Percentiles rank a stretch among this genome's conserved stretches.
These are phyloP conservation scores for Lycium barbarum DNA, from an alignment of 257 asterid genomes.

Conservation along the genomic window DNA sequence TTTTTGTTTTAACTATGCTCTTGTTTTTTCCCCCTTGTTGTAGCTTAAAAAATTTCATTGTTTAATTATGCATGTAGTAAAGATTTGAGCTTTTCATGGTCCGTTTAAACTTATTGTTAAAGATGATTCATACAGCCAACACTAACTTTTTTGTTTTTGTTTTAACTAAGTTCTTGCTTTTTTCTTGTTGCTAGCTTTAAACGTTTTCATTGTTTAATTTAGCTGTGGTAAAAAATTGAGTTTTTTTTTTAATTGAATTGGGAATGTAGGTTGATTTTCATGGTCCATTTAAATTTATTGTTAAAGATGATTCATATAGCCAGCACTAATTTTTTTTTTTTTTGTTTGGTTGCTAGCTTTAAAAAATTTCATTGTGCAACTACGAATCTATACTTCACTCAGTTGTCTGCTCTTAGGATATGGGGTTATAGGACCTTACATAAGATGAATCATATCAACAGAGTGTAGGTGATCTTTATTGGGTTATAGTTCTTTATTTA, in stretches of 20 bases:
- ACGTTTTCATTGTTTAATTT: too few relatives aligned
- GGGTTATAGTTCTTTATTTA: too few relatives aligned
- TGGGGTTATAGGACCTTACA: too few relatives aligned
- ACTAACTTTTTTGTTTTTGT: background rate
- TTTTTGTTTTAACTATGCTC: background rate
- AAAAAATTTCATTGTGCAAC: too few relatives aligned
- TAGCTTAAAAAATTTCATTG: background rate
- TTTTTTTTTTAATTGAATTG: background rate
- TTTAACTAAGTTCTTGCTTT: background rate
- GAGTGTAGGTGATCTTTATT: too few relatives aligned
- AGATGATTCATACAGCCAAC: background rate
- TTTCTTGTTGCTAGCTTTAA: background rate
- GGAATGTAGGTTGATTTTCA: conserved; percentile 1
- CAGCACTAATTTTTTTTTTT: background rate
- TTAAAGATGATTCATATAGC: background rate
- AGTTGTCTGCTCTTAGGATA: too few relatives aligned
- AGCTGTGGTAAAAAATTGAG: background rate
- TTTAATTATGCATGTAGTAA: background rate
- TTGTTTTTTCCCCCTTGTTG: background rate
- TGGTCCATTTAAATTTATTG: conserved; percentile 11
- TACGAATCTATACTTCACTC: too few relatives aligned
- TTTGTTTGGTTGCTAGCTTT: too few relatives aligned
- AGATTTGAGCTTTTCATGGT: conserved; percentile 6
- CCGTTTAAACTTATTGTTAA: background rate
- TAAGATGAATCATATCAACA: too few relatives aligned